Conservation (phyloP, 805 yeast species). For the Naumovozyma castellii region DNA sequence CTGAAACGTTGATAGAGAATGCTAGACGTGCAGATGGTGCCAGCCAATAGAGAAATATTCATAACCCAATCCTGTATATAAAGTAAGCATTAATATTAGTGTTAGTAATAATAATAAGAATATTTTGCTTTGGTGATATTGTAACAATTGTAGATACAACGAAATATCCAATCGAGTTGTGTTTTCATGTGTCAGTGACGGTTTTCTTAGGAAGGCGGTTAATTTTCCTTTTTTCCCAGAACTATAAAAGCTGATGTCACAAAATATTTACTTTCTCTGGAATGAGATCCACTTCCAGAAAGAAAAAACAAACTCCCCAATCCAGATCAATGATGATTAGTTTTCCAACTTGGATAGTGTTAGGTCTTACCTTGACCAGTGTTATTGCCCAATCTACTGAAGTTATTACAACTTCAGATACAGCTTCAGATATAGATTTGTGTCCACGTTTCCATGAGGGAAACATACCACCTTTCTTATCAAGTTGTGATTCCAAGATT, state of each 20-base stretch:
- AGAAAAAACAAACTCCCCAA: too few species aligned
- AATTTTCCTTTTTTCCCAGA: too few species aligned
- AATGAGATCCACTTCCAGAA: too few species aligned
- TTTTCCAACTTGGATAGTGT: background rate
- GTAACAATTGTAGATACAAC: too few species aligned
- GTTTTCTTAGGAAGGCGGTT: too few species aligned
- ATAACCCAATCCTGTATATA: background rate
- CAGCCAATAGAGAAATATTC: background rate
- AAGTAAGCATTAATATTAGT: background rate
- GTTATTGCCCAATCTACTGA: background rate
- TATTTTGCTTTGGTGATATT: too few species aligned
- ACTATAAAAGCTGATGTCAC: too few species aligned
- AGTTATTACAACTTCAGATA: background rate
- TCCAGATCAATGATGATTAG: too few species aligned
- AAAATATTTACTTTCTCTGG: too few species aligned
- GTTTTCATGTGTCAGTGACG: too few species aligned
- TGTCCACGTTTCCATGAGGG: background rate
- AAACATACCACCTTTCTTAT: background rate
- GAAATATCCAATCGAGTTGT: too few species aligned
- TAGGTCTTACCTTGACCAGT: background rate
- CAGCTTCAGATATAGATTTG: background rate
- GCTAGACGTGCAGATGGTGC: conserved; percentile 6
- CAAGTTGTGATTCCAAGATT: conserved; percentile 1
- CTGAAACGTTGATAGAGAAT: conserved; percentile 19
- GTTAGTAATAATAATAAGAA: too few species aligned